Base-by-base conservation (phyloP, 2,329 filamentous ascomycete genomes). In the Esteya vermicola region DNA sequence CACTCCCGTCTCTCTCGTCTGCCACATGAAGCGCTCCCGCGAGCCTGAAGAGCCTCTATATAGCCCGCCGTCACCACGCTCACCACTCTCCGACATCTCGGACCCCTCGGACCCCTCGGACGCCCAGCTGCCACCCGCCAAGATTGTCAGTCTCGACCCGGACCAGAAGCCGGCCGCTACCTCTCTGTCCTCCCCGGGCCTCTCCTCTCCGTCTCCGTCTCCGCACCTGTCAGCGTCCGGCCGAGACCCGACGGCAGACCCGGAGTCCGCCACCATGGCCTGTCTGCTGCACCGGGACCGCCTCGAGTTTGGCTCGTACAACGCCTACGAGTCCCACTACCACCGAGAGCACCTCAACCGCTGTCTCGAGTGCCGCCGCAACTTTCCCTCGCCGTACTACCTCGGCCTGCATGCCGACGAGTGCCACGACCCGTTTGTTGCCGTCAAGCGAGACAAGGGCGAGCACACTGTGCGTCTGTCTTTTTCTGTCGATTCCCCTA, bases 281-380 rank as follows among this genome's bases (percentile, higher is more conserved):
- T 96, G 89, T 63, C 75, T 73, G 18, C 67, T 96, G 19, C 88
- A 95, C 59, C 69, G 65, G 48, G 72, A 80, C 44, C 66, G 75
- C 2, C 53, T 91, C 40, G 64, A 68, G 5, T 96, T 98, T 58
- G 55, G 64, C 20, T 77, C 78, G 0, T 86, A 85, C 53, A 70
- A 77, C 43, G 83, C 86, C 14, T 95, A 93, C 59, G 86, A 95
- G 55, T 62, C 79, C 9, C 91, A 98, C 57, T 95, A 95, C 61
- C 70, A 67, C 48, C 78, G 84, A 53, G 66, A 71, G 19, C 91
- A 96, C 57, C 73, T 76, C 44, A 88, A 95, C 57, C 75, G 89
- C 33, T 98, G 91, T 55, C 64, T 78, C 9, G 81, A 86, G 52
- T 98, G 91, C 57, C 68, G 72, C 41, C 85, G 75, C 56, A 96